Base-by-base conservation (phyloP, 2,329 filamentous ascomycete genomes). In the Fusarium haematococcum region DNA sequence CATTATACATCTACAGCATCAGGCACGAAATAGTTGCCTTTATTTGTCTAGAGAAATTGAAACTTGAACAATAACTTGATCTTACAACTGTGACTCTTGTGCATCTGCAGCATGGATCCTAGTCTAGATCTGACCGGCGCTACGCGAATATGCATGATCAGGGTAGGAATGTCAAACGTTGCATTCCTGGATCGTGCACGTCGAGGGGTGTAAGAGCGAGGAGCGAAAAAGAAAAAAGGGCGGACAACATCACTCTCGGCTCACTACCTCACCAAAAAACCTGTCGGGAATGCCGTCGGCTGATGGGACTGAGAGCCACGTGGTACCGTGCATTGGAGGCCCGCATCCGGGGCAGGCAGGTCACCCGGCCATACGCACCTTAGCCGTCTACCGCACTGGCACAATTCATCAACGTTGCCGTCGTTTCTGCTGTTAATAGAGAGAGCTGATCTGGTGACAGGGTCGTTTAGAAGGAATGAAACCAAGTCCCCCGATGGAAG, bases 1-100 rank as follows among this genome's bases (percentile, higher is more conserved):
- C 69, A 73, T 61, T 57, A 70, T 75, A 62, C 69, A 67, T 61
- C 39, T 62, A 71, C 52, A 69, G 63, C 43, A 71, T 27, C 50
- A 58, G 72, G 72, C 32, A 62, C 25, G 39, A 50, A 48, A 23
- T n/a, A 52, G 30, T 52, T 52, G 48, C 48, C 45, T 70, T 63
- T 1, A n/a, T 63, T 62, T 59, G 50, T 56, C 32, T 65, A 71
- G 13, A 65, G 50, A 74, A 74, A 65, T 65, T 50, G 33, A 18
- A 62, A 54, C 63, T 74, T 71, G 32, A 4, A 61, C 10, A 45
- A 20, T n/a, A 9, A 41, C 27, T 43, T 16, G 10, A 70, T 25
- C 23, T 18, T 39, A 63, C 50, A 57, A 67, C 25, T 43, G 37
- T n/a, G 20, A 62, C 23, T 23, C 45, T 11, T 18, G 35, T 30